A percentile compares a stretch with the other conserved stretches of the same genome.
Conservation (phyloP, 306 rosid species). For the Lathyrus aphaca region DNA sequence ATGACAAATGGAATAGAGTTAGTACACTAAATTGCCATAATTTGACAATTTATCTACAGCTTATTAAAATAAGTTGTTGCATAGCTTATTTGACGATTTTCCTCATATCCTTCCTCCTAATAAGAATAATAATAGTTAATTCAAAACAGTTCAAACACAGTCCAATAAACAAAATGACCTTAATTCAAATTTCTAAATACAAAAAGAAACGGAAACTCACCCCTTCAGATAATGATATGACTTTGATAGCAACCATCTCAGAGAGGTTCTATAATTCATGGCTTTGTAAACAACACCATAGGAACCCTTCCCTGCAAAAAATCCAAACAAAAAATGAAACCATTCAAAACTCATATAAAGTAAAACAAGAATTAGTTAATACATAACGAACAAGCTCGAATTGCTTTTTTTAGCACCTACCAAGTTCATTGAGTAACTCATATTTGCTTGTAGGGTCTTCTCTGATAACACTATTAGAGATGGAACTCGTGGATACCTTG, state of each 20-base stretch:
- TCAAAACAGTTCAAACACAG: conserved; percentile 34
- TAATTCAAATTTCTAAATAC: neutral
- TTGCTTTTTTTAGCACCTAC: conserved; percentile 45
- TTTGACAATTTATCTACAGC: no score
- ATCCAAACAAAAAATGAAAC: neutral
- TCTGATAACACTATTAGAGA: conserved; percentile 82
- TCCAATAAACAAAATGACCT: conserved; percentile 6
- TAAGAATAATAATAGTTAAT: conserved; percentile 36
- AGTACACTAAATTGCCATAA: no score
- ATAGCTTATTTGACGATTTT: no score
- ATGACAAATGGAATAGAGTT: no score
- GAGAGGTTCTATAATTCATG: conserved; percentile 84
- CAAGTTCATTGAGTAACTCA: conserved; percentile 95
- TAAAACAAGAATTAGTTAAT: conserved; percentile 4
- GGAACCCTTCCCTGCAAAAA: conserved; percentile 85
- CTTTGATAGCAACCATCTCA: conserved; percentile 94
- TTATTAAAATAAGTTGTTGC: no score
- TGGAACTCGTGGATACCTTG: conserved; percentile 86
- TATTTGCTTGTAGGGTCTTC: conserved; percentile 92
- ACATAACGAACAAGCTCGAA: conserved; percentile 15
- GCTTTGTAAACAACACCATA: conserved; percentile 98
- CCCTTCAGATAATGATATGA: conserved; percentile 90
- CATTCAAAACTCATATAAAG: neutral
- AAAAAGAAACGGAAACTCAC: conserved; percentile 49
- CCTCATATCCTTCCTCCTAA: conserved; percentile 99